These are phyloP conservation scores for Hygrocybe coccinea DNA, from an alignment of 768 basidiomycete genomes.

Conservation along the genomic window DNA sequence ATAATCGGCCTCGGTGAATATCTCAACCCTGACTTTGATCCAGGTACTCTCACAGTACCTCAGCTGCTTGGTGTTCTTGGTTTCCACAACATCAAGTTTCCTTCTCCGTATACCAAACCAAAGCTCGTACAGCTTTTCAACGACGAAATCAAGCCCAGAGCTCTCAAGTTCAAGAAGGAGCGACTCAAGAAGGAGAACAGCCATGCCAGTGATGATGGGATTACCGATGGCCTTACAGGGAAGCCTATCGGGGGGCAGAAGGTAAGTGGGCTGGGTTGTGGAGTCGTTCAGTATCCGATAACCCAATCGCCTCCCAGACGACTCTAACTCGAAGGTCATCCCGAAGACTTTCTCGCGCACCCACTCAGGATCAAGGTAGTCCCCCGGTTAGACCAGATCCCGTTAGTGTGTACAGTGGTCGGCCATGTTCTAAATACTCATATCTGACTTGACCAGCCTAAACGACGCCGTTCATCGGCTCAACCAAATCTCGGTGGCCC, in stretches of 20 bases:
- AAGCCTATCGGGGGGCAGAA: conserved; percentile 49
- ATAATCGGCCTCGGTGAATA: conserved; percentile 73
- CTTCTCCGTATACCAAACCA: conserved; percentile 69
- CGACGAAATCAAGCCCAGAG: conserved; percentile 62
- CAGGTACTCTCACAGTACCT: conserved; percentile 67
- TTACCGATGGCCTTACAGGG: conserved; percentile 80
- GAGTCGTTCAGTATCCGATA: conserved; percentile 5
- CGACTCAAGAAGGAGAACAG: conserved; percentile 62
- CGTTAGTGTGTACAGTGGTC: conserved; percentile 37
- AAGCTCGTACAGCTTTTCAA: conserved; percentile 76
- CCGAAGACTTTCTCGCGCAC: conserved; percentile 57
- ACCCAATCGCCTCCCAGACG: conserved; percentile 5
- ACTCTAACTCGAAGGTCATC: conserved; percentile 50
- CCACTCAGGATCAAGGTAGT: conserved; percentile 40
- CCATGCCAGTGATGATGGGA: conserved; percentile 75
- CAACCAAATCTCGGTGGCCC: conserved; percentile 60
- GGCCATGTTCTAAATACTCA: conserved; percentile 16
- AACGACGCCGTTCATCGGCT: conserved; percentile 74
- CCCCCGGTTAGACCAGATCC: conserved; percentile 47
- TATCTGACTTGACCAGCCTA: conserved; percentile 44
- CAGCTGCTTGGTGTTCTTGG: conserved; percentile 74
- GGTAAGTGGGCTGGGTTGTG: conserved; percentile 29
- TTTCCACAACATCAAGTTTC: conserved; percentile 71
- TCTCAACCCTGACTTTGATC: conserved; percentile 73
- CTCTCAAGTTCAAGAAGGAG: conserved; percentile 56